A percentile compares a stretch with the other conserved stretches of the same genome.
These are phyloP conservation scores for Cutaneotrichosporon mucoides DNA, from an alignment of 1,284 basidiomycete species.

Conservation along the genomic window DNA sequence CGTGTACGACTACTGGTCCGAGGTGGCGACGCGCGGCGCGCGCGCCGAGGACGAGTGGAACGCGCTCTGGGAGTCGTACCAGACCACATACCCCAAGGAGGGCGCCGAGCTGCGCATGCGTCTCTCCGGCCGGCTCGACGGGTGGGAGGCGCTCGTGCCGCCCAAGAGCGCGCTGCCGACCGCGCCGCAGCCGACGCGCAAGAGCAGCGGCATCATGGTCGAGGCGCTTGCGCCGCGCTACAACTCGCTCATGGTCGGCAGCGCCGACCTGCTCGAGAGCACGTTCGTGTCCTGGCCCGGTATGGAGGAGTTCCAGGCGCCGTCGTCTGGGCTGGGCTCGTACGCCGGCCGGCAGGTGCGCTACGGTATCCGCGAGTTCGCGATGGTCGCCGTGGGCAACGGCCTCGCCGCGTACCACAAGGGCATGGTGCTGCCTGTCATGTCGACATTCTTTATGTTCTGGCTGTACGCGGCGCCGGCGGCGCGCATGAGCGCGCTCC, in stretches of 20 bases:
- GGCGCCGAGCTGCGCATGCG: conserved; percentile 15
- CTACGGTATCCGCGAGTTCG: conserved; percentile 29
- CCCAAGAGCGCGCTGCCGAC: conserved; percentile 16
- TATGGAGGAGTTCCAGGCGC: conserved; percentile 26
- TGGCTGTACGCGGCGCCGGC: conserved; percentile 32
- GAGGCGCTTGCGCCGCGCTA: conserved; percentile 21
- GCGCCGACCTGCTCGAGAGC: conserved; percentile 25
- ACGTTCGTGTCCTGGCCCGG: conserved; percentile 27
- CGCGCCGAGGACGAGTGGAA: conserved; percentile 20
- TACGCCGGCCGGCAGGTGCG: conserved; percentile 28
- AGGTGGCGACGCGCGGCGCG: conserved; percentile 14
- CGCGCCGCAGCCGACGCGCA: conserved; percentile 23
- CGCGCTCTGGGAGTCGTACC: conserved; percentile 18
- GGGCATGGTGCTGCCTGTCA: conserved; percentile 54
- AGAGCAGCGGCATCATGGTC: conserved; percentile 25
- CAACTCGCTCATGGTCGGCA: conserved; percentile 23
- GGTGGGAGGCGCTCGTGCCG: conserved; percentile 18
- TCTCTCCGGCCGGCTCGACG: conserved; percentile 17
- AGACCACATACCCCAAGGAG: conserved; percentile 15
- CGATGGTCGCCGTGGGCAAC: conserved; percentile 23
- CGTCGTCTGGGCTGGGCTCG: conserved; percentile 22
- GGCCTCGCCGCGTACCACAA: conserved; percentile 25
- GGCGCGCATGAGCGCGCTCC: conserved; percentile 29
- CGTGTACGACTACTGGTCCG: conserved; percentile 24
- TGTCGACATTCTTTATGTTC: conserved; percentile 52